These are phyloP conservation scores for Helminthosporium solani DNA, from an alignment of 2,329 filamentous ascomycete genomes.

Conservation along the genomic window DNA sequence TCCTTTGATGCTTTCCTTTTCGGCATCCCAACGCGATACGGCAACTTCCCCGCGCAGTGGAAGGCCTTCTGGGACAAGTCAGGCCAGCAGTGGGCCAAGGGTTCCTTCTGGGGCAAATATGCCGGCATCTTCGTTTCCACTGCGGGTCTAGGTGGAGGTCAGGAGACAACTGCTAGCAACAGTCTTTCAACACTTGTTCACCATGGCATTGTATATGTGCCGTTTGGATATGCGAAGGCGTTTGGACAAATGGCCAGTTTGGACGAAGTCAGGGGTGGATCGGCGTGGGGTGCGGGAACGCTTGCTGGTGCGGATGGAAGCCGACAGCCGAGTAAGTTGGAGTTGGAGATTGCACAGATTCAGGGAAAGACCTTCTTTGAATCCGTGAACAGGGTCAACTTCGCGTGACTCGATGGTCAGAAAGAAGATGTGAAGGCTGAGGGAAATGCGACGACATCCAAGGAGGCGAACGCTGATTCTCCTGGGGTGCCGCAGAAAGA, in stretches of 20 bases:
- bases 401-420: conserved; percentile 74
- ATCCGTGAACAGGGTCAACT: conserved; percentile 68
- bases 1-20: conserved; percentile 86
- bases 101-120: conserved; percentile 82
- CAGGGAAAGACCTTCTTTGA: conserved; percentile 88
- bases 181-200: conserved; percentile 84
- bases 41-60: conserved; percentile 97
- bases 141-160: conserved; percentile 79
- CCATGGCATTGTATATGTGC: conserved; percentile 96
- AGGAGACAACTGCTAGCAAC: conserved; percentile 82
- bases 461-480: conserved; percentile 11
- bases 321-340: conserved; percentile 72
- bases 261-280: conserved; percentile 79
- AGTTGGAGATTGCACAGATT: conserved; percentile 74
- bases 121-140: conserved; percentile 90
- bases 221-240: conserved; percentile 82
- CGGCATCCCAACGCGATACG: conserved; percentile 93
- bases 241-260: conserved; percentile 72
- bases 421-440: conserved; percentile 14
- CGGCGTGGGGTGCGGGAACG: conserved; percentile 91
- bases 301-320: conserved; percentile 79
- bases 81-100: conserved; percentile 77
- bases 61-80: conserved; percentile 92
- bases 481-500: conserved; percentile 34
- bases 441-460: conserved; percentile 7